Evolutionary conservation across 176 grass and related monocot genomes (phyloP), one percentile per base, ranked within the genome.

Genomic region (Eleusine indica): DNA sequence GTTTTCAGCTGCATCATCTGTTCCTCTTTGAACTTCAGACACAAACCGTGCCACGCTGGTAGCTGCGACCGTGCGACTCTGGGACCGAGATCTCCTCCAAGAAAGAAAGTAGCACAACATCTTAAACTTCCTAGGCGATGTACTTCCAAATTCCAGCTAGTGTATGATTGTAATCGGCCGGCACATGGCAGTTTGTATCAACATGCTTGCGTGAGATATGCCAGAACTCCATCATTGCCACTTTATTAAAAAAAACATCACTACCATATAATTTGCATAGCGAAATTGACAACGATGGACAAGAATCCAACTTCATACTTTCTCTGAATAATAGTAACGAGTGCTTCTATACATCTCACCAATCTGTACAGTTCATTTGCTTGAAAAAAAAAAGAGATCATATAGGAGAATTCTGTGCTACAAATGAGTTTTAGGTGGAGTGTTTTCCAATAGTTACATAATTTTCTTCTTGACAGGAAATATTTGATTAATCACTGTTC

Each of bases 171-270:
- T 52, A 71, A 71, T 29, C 21, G 42, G 43, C 43, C 68, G 43
- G 84, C 84, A 79, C 76, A 64, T 79, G 68, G 21, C 43, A 19
- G 35, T 73, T 40, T 56, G 70, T 71, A 52, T 64, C 13, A 29
- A 56, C 21, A 67, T 83, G 61, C 22, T 30, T 56, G 71, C 19
- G 35, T 56, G 61, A 68, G 61, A 42, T 66, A 37, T 15, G 37
- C 13, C 71, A 29, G 32, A 35, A 35, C 32, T 35, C 32, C 32
- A 35, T 35, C 32, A 35, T 35, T 35, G 2, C 32, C 32, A 35
- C 32, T 35, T 35, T 35, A 35, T 35, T 1, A 35, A 35, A 32
- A 41, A 0, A 30, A 12, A 17, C 70, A 52, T 51, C 71, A 40
- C 30, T 37, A 51, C 7, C 15, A 1, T 18, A 66, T 13, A 71